Conservation (phyloP, 352 stramenopile species). For the Phytophthora sp. region DNA sequence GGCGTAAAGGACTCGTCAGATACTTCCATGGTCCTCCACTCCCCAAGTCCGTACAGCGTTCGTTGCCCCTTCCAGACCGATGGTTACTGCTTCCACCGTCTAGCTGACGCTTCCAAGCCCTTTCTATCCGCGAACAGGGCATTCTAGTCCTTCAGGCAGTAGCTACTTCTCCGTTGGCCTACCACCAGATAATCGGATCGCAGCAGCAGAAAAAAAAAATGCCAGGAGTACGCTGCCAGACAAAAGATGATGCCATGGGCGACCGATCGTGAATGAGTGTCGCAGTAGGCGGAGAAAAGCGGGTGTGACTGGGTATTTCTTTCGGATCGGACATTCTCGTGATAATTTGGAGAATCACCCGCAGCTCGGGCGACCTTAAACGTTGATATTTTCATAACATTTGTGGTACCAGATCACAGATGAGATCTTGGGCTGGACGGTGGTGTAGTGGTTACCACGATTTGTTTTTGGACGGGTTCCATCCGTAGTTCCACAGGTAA, state of each 20-base stretch:
- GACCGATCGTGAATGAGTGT: not conserved
- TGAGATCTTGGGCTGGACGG: not conserved
- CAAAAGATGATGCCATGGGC: slow-evolving; percentile 12
- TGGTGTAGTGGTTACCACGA: not conserved
- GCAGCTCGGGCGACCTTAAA: too few relatives aligned
- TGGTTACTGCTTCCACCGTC: slow-evolving; percentile 7
- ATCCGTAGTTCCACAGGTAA: slow-evolving; percentile 1
- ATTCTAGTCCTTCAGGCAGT: slow-evolving; percentile 15
- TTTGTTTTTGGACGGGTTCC: not conserved
- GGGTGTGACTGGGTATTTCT: too few relatives aligned
- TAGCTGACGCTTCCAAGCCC: not conserved
- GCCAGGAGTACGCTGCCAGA: slow-evolving; percentile 29
- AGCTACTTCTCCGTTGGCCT: not conserved
- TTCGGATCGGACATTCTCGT: too few relatives aligned
- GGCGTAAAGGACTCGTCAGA: slow-evolving; percentile 16
- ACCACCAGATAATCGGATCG: slow-evolving; percentile 27
- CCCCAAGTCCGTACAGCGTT: slow-evolving; percentile 30
- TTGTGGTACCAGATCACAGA: not conserved
- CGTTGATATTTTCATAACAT: too few relatives aligned
- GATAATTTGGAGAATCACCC: too few relatives aligned
- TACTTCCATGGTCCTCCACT: slow-evolving; percentile 22
- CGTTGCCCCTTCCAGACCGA: slow-evolving; percentile 25
- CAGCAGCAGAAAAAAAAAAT: slow-evolving; percentile 13
- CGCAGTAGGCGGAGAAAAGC: not conserved
- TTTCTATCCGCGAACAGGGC: slow-evolving; percentile 1